Base-by-base conservation (phyloP, 805 yeast species). In the Cyberlindnera nakhonratchasimensis region DNA sequence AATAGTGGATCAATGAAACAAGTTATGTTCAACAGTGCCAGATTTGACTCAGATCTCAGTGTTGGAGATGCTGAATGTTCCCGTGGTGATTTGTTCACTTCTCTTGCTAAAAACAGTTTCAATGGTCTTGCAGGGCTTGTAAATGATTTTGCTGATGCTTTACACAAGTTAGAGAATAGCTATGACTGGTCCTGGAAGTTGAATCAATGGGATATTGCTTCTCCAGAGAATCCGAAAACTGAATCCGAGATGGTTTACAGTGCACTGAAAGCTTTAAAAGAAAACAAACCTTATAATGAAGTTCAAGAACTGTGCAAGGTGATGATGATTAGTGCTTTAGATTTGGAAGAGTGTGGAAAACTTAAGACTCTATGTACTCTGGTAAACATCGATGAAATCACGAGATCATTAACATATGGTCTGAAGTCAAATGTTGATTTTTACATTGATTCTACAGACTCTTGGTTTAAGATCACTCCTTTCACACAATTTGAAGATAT, bases 111-210 rank as follows among this genome's bases (percentile, higher is more conserved):
- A 0, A 70, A 70, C 49, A 90, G 93, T 0, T 61, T 81, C 43
- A 63, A 66, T 45, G 86, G 89, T 0, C 51, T 82, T 2, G 72
- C 90, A 0, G 69, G 66, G 25, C 48, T 77, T n/a, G 59, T 72
- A 8, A 61, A 64, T 29, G 61, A 63, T 9, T 51, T 47, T n/a
- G 24, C 48, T 11, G 43, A 43, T 6, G 29, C 45, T 0, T 5
- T 26, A 1, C 37, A 42, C 6, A 51, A 52, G 10, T 39, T 47
- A 2, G 57, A 54, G 18, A 58, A 59, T 19, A 44, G 62, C 1
- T 84, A 72, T 56, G 79, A 75, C 44, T 80, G 88, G 77, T 75
- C 80, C 1, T 82, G 96, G 88, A 84, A 84, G 54, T 61, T 90
- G 30, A 75, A 73, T 32, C 75, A 77, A 37, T 90, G 97, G 97